These are phyloP conservation scores for Phycomyces blakesleeanus DNA, from an alignment of 192 early-diverging fungal species.

Conservation along the genomic window DNA sequence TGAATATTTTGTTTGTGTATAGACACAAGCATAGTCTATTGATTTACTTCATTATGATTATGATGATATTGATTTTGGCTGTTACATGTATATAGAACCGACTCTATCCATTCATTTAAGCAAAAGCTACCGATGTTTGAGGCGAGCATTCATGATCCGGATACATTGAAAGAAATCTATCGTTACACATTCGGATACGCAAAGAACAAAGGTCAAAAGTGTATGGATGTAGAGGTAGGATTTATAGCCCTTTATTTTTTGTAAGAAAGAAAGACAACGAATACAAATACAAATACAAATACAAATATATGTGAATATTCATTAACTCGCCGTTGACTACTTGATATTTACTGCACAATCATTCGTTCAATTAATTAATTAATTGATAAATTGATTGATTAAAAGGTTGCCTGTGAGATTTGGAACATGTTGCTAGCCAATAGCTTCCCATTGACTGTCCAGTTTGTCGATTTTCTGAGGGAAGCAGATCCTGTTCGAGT, in stretches of 20 bases:
- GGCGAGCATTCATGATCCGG: slow-evolving; percentile 28
- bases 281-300: too few relatives aligned
- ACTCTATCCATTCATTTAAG: slow-evolving; percentile 37
- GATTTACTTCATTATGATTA: too few relatives aligned
- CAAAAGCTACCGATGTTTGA: slow-evolving; percentile 33
- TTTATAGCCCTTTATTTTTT: too few relatives aligned
- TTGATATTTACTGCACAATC: too few relatives aligned
- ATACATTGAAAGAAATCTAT: slow-evolving; percentile 58
- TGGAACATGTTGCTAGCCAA: slow-evolving; percentile 47
- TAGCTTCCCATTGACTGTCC: slow-evolving; percentile 37
- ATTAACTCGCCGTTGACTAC: too few relatives aligned
- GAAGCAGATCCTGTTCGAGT: slow-evolving; percentile 52
- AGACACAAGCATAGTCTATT: too few relatives aligned
- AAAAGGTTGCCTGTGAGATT: slow-evolving; percentile 49
- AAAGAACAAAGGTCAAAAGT: slow-evolving; percentile 59
- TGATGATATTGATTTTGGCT: too few relatives aligned
- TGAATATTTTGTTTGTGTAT: too few relatives aligned
- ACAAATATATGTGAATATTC: too few relatives aligned
- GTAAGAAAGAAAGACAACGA: too few relatives aligned
- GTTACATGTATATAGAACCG: slow-evolving; percentile 35
- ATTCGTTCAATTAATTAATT: too few relatives aligned
- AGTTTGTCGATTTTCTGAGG: slow-evolving; percentile 50
- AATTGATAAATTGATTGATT: too few relatives aligned
- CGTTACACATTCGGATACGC: slow-evolving; percentile 59
- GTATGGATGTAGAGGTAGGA: slow-evolving; percentile 53